Percentiles rank a stretch among this genome's conserved stretches.
These are phyloP conservation scores for Alnus glutinosa DNA, from an alignment of 306 rosid genomes.

Conservation along the genomic window DNA sequence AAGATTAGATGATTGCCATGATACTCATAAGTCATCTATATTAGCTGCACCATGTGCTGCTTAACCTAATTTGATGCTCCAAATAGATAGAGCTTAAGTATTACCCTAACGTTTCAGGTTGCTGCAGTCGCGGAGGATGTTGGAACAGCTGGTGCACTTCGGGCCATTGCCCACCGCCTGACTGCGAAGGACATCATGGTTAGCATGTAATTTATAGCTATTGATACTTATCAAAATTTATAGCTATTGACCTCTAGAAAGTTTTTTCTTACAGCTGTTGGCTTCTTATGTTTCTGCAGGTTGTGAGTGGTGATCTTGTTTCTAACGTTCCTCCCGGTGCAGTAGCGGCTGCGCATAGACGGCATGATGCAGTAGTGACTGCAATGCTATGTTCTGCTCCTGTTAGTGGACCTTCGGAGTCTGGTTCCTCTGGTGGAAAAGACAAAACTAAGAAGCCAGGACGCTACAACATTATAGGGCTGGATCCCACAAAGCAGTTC, in stretches of 20 bases:
- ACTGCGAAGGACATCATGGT: constrained; percentile 91
- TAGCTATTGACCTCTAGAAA: constrained; percentile 13
- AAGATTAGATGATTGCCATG: not conserved
- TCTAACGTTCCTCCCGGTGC: constrained; percentile 94
- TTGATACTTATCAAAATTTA: constrained; percentile 13
- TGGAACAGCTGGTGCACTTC: constrained; percentile 95
- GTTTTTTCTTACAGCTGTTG: constrained; percentile 24
- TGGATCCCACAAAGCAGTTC: constrained; percentile 87
- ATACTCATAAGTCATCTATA: not conserved
- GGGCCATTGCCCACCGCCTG: constrained; percentile 79
- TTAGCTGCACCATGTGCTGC: not conserved
- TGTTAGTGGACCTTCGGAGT: constrained; percentile 77
- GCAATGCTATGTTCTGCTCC: constrained; percentile 94
- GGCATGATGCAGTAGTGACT: constrained; percentile 89
- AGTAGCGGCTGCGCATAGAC: constrained; percentile 95
- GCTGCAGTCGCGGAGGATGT: constrained; percentile 94
- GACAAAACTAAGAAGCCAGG: constrained; percentile 89
- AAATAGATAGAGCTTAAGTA: constrained; percentile 12
- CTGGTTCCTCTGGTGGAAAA: constrained; percentile 83
- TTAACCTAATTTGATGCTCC: constrained; percentile 12
- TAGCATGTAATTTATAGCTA: constrained; percentile 11
- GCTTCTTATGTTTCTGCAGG: constrained; percentile 56
- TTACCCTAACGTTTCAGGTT: constrained; percentile 57
- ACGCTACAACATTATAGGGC: constrained; percentile 77
- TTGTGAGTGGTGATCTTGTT: constrained; percentile 95